Evolutionary conservation across 192 early-diverging fungal genomes (phyloP).

Genomic region (Geranomyces michiganensis): DNA sequence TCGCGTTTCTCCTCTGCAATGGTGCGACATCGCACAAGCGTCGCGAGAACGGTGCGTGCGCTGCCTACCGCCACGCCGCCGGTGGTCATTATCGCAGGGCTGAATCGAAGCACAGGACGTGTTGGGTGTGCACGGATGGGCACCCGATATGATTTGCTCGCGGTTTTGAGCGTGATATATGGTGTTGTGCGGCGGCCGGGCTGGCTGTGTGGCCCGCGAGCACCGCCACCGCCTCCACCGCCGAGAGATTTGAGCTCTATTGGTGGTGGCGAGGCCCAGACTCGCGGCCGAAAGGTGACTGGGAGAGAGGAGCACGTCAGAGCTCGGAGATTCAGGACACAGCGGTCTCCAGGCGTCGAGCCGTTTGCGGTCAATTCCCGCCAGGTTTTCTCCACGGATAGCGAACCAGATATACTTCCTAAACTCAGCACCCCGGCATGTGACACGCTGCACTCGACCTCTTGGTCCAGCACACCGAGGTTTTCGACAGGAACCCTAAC

Average conservation of each 20-base stretch:
- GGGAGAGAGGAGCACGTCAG: neutral
- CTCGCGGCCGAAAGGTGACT: neutral
- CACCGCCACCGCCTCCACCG: neutral
- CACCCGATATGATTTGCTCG: neutral
- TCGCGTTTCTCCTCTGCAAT: constrained; percentile 1
- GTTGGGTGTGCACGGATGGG: neutral
- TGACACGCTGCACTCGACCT: neutral
- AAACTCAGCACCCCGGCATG: neutral
- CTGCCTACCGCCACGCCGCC: constrained; percentile 2
- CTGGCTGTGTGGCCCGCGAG: neutral
- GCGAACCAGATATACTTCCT: neutral
- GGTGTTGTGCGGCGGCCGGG: neutral
- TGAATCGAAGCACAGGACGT: neutral
- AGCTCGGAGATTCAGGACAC: no score
- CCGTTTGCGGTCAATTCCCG: no score
- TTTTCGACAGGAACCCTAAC: constrained; percentile 1
- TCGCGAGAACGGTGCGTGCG: neutral
- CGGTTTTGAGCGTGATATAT: neutral
- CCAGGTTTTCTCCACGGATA: no score
- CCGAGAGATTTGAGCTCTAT: neutral
- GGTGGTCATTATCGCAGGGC: neutral
- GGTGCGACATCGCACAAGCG: constrained; percentile 8
- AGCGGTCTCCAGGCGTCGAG: no score
- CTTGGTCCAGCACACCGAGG: neutral
- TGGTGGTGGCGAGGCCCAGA: neutral